Evolutionary conservation across 805 yeast genomes (phyloP).

Genomic region (Torulaspora gathmanii): DNA sequence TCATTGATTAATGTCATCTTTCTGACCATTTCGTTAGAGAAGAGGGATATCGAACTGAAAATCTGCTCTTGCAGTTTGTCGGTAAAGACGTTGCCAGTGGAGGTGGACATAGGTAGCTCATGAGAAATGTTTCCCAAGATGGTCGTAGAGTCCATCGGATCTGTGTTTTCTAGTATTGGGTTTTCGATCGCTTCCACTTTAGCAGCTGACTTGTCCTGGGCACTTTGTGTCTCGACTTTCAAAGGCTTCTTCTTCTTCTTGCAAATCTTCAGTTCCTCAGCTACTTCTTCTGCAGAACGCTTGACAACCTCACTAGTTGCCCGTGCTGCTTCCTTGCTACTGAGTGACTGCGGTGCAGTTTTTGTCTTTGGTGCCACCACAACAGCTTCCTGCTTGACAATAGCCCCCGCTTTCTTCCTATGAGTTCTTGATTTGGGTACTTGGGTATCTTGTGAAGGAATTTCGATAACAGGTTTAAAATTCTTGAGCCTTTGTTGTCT

Average conservation of each 20-base stretch:
- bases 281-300: background rate
- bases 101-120: slow-evolving; percentile 6
- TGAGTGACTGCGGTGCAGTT: background rate
- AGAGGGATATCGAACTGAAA: slow-evolving; percentile 32
- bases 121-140: slow-evolving; percentile 7
- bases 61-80: slow-evolving; percentile 38
- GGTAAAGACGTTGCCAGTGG: slow-evolving; percentile 32
- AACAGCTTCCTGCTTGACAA: background rate
- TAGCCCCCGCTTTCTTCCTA: background rate
- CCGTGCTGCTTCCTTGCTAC: background rate
- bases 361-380: background rate
- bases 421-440: slow-evolving; percentile 5
- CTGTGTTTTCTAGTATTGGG: slow-evolving; percentile 1
- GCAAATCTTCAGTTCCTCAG: background rate
- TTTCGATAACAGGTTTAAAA: slow-evolving; percentile 16
- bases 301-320: background rate
- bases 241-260: background rate
- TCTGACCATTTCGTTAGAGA: slow-evolving; percentile 35
- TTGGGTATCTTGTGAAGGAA: slow-evolving; percentile 21
- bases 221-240: background rate
- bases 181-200: slow-evolving; percentile 1
- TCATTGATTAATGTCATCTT: slow-evolving; percentile 38
- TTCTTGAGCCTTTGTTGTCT: slow-evolving; percentile 21
- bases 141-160: slow-evolving; percentile 9
- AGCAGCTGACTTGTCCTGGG: background rate